Evolutionary conservation across 805 yeast genomes (phyloP).

Genomic region (Kurtzmaniella fragi): DNA sequence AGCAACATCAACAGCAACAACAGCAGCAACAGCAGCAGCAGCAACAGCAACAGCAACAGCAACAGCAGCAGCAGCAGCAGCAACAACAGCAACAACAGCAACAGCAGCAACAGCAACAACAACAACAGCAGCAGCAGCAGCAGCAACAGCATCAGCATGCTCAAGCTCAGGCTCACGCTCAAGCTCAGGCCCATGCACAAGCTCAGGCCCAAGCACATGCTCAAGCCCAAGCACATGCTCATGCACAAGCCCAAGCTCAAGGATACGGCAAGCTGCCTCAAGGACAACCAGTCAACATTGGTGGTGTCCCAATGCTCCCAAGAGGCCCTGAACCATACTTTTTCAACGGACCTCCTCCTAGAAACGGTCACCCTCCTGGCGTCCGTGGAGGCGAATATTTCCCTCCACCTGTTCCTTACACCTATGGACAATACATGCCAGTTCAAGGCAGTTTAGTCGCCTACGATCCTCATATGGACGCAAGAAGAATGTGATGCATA

Average conservation of each 20-base stretch:
- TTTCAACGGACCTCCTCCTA: neutral
- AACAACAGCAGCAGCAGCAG: conserved; percentile 7
- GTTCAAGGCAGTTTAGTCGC: conserved; percentile 26
- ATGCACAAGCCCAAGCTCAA: conserved; percentile 4
- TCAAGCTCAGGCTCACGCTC: no score
- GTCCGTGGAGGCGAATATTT: no score
- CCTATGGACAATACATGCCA: conserved; percentile 34
- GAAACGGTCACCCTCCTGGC: neutral
- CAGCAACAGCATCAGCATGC: conserved; percentile 10
- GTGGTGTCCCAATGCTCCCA: neutral
- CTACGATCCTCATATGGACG: conserved; percentile 15
- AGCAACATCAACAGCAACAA: conserved; percentile 8
- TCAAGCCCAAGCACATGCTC: conserved; percentile 3
- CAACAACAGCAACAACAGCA: conserved; percentile 6
- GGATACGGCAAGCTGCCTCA: no score
- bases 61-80: conserved; percentile 13
- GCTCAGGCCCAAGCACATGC: conserved; percentile 7
- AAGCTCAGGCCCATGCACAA: conserved; percentile 3
- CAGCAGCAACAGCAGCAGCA: conserved; percentile 7
- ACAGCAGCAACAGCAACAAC: conserved; percentile 6
- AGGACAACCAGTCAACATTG: no score
- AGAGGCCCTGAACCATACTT: no score
- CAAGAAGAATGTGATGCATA: conserved; percentile 18
- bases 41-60: conserved; percentile 12
- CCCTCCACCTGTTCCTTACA: conserved; percentile 31